A percentile compares a stretch with the other conserved stretches of the same genome.
These are phyloP conservation scores for Nicotiana tabacum DNA, from an alignment of 257 asterid genomes.

Conservation along the genomic window DNA sequence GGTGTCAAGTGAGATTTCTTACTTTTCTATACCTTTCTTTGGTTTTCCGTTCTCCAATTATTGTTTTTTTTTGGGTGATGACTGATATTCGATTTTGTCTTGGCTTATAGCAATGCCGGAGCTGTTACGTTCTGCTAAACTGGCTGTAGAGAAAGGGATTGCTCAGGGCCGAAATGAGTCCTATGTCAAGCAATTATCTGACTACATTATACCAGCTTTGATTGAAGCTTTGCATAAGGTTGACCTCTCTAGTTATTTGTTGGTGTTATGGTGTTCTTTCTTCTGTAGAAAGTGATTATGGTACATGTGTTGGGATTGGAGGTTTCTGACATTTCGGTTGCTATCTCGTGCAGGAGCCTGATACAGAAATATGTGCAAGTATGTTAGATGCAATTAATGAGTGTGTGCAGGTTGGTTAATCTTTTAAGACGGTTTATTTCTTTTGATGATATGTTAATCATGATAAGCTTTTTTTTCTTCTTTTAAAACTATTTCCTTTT, in stretches of 20 bases:
- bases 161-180: constrained; percentile 87
- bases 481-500: not conserved
- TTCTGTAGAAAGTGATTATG: not conserved
- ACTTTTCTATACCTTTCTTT: not conserved
- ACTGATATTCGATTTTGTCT: constrained; percentile 7
- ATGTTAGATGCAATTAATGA: constrained; percentile 93
- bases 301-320: not conserved
- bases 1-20: constrained; percentile 62
- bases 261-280: not conserved
- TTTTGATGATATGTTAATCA: not conserved
- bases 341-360: constrained; percentile 73
- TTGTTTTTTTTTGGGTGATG: not conserved
- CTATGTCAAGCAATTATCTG: constrained; percentile 72
- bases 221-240: constrained; percentile 94
- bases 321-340: constrained; percentile 18
- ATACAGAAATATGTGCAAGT: constrained; percentile 82
- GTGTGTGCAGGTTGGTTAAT: constrained; percentile 72
- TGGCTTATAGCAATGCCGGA: constrained; percentile 86
- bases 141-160: constrained; percentile 91
- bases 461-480: not conserved
- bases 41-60: not conserved
- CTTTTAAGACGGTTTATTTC: not conserved
- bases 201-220: constrained; percentile 68
- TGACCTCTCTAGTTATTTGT: not conserved
- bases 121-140: constrained; percentile 82